Evolutionary conservation across 2,329 filamentous ascomycete genomes (phyloP).

Genomic region (Rhynchosporium graminicola): DNA sequence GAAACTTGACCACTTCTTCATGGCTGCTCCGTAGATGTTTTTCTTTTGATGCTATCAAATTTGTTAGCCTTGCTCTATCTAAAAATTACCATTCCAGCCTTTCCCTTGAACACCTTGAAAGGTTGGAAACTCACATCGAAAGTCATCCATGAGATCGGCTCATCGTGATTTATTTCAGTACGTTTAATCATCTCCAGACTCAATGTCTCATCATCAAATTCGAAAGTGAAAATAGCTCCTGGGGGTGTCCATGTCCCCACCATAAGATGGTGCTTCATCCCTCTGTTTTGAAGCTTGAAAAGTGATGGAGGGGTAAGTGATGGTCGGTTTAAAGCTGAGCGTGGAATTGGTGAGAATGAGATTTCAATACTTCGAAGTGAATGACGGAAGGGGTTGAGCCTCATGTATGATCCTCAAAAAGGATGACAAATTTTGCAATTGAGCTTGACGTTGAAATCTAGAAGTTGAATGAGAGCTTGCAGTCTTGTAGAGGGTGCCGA

Average conservation of each 20-base stretch:
- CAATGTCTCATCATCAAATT: slow-evolving; percentile 80
- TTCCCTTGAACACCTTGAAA: background rate
- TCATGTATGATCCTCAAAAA: background rate
- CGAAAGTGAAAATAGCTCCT: slow-evolving; percentile 85
- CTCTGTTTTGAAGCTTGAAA: slow-evolving; percentile 4
- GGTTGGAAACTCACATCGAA: slow-evolving; percentile 66
- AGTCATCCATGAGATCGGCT: slow-evolving; percentile 93
- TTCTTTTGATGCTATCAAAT: slow-evolving; percentile 71
- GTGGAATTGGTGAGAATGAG: background rate
- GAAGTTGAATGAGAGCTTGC: background rate
- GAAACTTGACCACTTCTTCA: slow-evolving; percentile 92
- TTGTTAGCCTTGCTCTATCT: background rate
- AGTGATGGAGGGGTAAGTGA: background rate
- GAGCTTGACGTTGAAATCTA: background rate
- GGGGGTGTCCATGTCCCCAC: slow-evolving; percentile 89
- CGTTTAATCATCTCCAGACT: slow-evolving; percentile 75
- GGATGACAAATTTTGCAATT: background rate
- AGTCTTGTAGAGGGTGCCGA: background rate
- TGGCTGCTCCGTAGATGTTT: slow-evolving; percentile 84
- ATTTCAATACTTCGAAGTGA: background rate
- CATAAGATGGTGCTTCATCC: slow-evolving; percentile 87
- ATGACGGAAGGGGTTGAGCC: too few species aligned
- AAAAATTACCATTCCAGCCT: background rate
- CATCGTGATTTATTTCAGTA: slow-evolving; percentile 77
- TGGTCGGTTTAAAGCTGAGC: background rate